A percentile compares a stretch with the other conserved stretches of the same genome.
phyloP scores from a whole-genome alignment of 164 flowering plant species.

The Magnolia officinalis region DNA sequence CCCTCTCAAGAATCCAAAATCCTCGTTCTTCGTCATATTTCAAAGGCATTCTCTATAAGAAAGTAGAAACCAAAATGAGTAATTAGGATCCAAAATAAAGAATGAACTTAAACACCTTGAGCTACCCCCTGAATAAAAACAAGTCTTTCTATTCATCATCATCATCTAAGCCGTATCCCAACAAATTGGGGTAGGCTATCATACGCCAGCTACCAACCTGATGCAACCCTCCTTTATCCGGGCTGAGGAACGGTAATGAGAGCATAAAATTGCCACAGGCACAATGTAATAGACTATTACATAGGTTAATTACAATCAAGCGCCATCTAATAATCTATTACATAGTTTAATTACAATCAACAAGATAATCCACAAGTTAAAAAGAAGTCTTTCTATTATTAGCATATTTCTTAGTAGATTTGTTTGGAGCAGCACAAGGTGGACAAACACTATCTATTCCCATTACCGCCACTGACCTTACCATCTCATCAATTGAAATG shows the following conservation, averaged over 20 bases:
- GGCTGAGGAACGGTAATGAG: background rate
- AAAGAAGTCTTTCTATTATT: too few species aligned
- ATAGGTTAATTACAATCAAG: too few species aligned
- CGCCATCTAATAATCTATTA: too few species aligned
- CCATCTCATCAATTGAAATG: background rate
- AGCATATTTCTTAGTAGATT: too few species aligned
- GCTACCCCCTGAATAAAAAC: background rate
- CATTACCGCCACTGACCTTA: background rate
- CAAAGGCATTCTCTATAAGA: conserved; percentile 59
- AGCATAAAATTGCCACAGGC: background rate
- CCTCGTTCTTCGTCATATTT: conserved; percentile 43
- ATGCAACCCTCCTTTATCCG: background rate
- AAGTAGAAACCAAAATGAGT: conserved; percentile 1
- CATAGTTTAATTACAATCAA: too few species aligned
- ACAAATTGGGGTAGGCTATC: too few species aligned
- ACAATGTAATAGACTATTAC: too few species aligned
- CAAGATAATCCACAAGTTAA: too few species aligned
- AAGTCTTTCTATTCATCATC: background rate
- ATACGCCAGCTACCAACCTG: background rate
- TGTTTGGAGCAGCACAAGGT: too few species aligned
- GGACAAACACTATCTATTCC: background rate
- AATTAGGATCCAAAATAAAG: background rate
- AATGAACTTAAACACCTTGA: background rate
- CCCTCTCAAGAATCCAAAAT: conserved; percentile 66
- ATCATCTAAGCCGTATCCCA: too few species aligned